Conservation (phyloP, 495 filamentous ascomycete genomes). For the Talaromyces proteolyticus region DNA sequence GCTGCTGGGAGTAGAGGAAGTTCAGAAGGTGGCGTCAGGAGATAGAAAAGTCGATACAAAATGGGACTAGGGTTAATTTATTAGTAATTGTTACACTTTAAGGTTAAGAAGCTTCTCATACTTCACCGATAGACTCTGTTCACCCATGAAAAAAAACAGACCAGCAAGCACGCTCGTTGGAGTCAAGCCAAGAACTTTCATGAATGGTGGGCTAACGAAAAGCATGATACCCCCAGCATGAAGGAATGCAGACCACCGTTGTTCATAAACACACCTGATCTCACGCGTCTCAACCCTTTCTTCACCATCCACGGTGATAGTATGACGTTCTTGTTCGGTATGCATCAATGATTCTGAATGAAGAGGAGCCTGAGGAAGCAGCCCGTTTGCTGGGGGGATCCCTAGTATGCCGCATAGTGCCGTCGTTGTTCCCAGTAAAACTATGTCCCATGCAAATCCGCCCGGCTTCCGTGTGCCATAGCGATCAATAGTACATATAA, state of each 20-base stretch:
- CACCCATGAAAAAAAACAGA: slow-evolving; percentile 69
- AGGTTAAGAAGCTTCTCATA: slow-evolving; percentile 9
- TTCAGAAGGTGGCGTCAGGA: slow-evolving; percentile 60
- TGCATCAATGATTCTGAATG: slow-evolving; percentile 65
- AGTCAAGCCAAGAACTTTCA: slow-evolving; percentile 63
- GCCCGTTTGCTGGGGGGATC: slow-evolving; percentile 64
- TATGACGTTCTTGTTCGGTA: slow-evolving; percentile 35
- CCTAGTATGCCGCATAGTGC: slow-evolving; percentile 64
- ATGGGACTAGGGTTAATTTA: slow-evolving; percentile 41
- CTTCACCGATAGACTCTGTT: slow-evolving; percentile 65
- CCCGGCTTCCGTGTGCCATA: slow-evolving; percentile 62
- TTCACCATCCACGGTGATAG: slow-evolving; percentile 28
- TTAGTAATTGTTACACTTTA: slow-evolving; percentile 5
- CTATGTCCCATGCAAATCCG: slow-evolving; percentile 67
- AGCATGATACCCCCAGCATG: slow-evolving; percentile 55
- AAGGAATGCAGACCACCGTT: slow-evolving; percentile 61
- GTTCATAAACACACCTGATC: slow-evolving; percentile 55
- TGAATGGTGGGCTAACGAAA: slow-evolving; percentile 61
- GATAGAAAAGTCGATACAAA: slow-evolving; percentile 54
- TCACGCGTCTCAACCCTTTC: slow-evolving; percentile 32
- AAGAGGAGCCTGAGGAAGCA: slow-evolving; percentile 63
- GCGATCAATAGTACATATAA: slow-evolving; percentile 63
- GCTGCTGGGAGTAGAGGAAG: slow-evolving; percentile 48
- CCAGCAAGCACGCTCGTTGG: slow-evolving; percentile 65
- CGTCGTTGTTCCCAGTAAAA: slow-evolving; percentile 62